phyloP scores from a whole-genome alignment of 1,139 yeast species.

The Suhomyces terraborum region DNA sequence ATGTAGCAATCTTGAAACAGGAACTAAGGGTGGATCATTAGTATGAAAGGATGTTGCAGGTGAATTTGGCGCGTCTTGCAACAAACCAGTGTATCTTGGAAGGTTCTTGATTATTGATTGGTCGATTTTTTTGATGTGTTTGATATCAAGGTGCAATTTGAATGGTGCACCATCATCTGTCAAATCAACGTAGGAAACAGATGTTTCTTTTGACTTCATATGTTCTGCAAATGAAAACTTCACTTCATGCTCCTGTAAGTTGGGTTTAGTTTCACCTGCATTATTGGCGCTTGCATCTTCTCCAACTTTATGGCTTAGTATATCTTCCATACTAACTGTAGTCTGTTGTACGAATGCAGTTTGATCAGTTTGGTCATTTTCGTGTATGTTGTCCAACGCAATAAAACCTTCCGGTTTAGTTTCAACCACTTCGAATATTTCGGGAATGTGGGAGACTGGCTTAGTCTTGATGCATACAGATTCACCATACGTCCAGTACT shows the following conservation, averaged over 20 bases:
- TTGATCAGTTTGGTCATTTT: not conserved
- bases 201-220: constrained; percentile 4
- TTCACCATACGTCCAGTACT: constrained; percentile 78
- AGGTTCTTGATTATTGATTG: constrained; percentile 55
- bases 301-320: not conserved
- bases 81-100: constrained; percentile 57
- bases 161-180: constrained; percentile 43
- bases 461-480: constrained; percentile 59
- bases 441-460: constrained; percentile 31
- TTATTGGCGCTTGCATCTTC: constrained; percentile 12
- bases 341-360: not conserved
- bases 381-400: not conserved
- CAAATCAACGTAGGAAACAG: constrained; percentile 5
- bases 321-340: not conserved
- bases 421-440: constrained; percentile 4
- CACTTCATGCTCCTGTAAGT: constrained; percentile 8
- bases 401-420: not conserved
- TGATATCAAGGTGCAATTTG: constrained; percentile 54
- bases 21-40: constrained; percentile 37
- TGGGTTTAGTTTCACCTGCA: constrained; percentile 5
- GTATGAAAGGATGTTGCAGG: constrained; percentile 21
- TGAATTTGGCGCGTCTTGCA: constrained; percentile 25
- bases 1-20: constrained; percentile 63
- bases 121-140: constrained; percentile 56
- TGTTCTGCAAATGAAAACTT: constrained; percentile 6